Conservation (phyloP, 1,284 basidiomycete genomes). For the Microbotryomycetes sp. region DNA sequence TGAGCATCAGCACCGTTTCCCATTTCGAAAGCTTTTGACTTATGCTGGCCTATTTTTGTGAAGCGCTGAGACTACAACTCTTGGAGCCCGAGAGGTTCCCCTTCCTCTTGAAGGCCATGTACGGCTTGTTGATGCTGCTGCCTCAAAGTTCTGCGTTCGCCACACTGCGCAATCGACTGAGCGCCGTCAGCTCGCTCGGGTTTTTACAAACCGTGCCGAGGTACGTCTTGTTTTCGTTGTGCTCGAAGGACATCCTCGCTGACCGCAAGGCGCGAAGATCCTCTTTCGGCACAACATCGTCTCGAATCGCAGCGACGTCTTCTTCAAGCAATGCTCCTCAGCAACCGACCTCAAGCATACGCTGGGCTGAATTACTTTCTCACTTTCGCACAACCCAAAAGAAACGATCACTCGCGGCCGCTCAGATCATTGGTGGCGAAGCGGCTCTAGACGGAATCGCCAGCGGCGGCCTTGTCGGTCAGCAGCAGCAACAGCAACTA, state of each 20-base stretch:
- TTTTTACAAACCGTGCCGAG: constrained; percentile 79
- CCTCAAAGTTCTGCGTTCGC: constrained; percentile 96
- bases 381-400: constrained; percentile 45
- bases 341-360: constrained; percentile 57
- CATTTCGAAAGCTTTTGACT: background rate
- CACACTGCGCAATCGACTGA: constrained; percentile 85
- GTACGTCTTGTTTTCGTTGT: constrained; percentile 45
- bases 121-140: constrained; percentile 92
- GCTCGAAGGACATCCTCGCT: background rate
- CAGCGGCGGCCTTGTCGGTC: background rate
- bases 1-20: constrained; percentile 42
- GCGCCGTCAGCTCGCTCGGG: constrained; percentile 89
- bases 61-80: constrained; percentile 91
- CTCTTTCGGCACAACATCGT: background rate
- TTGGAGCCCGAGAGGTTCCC: constrained; percentile 96
- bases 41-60: background rate
- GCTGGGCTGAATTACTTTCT: constrained; percentile 76
- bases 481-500: background rate
- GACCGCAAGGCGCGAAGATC: background rate
- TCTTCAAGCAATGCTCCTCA: constrained; percentile 44
- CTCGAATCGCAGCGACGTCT: background rate
- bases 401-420: background rate
- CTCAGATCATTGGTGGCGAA: background rate
- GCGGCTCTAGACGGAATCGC: background rate
- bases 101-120: constrained; percentile 93